Percentiles rank a stretch among this genome's conserved stretches.
These are phyloP conservation scores for Moricandia arvensis DNA, from an alignment of 345 rosid genomes.

Conservation along the genomic window DNA sequence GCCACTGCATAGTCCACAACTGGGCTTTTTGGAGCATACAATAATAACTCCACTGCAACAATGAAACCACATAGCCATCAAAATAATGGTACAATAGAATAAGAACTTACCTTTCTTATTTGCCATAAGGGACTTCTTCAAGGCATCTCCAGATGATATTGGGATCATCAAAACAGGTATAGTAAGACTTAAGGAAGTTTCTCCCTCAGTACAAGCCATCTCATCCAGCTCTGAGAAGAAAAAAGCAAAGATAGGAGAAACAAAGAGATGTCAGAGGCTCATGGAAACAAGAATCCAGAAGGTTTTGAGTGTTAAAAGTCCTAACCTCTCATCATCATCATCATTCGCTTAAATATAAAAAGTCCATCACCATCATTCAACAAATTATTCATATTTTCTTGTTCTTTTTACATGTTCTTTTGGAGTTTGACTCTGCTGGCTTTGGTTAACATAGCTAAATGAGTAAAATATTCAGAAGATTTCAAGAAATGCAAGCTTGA, in stretches of 20 bases:
- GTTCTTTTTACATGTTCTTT: not conserved
- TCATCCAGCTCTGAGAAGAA: constrained; percentile 49
- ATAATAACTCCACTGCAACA: constrained; percentile 74
- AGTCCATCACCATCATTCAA: not conserved
- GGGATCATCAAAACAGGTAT: constrained; percentile 75
- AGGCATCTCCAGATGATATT: constrained; percentile 59
- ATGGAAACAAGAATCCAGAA: too few species aligned
- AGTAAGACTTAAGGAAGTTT: constrained; percentile 48
- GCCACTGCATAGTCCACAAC: constrained; percentile 61
- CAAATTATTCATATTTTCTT: constrained; percentile 31
- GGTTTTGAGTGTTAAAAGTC: not conserved
- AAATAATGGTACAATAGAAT: not conserved
- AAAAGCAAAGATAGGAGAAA: too few species aligned
- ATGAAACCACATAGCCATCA: constrained; percentile 10
- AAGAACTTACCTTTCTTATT: constrained; percentile 40
- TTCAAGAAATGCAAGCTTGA: constrained; percentile 29
- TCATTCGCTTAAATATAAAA: not conserved
- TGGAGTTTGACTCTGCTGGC: constrained; percentile 15
- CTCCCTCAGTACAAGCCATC: constrained; percentile 69
- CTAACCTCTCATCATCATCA: constrained; percentile 51
- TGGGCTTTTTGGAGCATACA: constrained; percentile 86
- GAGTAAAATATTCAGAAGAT: constrained; percentile 16
- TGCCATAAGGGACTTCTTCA: constrained; percentile 50
- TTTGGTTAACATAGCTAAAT: constrained; percentile 7
- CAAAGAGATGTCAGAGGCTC: constrained; percentile 15